Percentiles rank a stretch among this genome's conserved stretches.
Evolutionary conservation across 73 alveolate species (phyloP).

Genomic region (Paramecium pentaurelia): DNA sequence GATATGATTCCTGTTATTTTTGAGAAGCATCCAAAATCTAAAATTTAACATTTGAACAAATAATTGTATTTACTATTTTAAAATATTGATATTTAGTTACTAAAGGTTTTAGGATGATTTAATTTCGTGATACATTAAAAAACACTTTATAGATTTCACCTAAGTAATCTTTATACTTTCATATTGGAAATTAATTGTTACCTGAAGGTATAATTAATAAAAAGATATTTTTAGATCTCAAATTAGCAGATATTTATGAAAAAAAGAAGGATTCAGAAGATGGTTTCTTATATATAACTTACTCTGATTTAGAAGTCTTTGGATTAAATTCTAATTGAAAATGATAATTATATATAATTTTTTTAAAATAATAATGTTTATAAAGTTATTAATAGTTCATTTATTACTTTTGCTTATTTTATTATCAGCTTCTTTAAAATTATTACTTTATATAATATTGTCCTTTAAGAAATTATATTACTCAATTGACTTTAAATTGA

Average conservation of each 20-base stretch:
- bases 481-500: not conserved
- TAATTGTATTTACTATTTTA: not conserved
- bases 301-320: slow-evolving; percentile 54
- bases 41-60: not conserved
- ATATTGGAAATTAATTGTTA: not conserved
- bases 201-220: not conserved
- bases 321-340: not conserved
- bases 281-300: slow-evolving; percentile 50
- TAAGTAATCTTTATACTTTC: slow-evolving; percentile 1
- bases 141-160: not conserved
- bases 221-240: not conserved
- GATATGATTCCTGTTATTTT: slow-evolving; percentile 53
- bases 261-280: slow-evolving; percentile 32
- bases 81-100: slow-evolving; percentile 39
- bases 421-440: not conserved
- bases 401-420: not conserved
- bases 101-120: slow-evolving; percentile 16
- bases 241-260: slow-evolving; percentile 33
- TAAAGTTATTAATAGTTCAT: not conserved
- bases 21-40: slow-evolving; percentile 41
- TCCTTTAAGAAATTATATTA: not conserved
- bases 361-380: not conserved
- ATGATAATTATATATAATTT: not conserved
- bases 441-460: too few relatives aligned
- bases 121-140: slow-evolving; percentile 23